Conservation (phyloP, 768 basidiomycete genomes). For the Naganishia vishniacii region DNA sequence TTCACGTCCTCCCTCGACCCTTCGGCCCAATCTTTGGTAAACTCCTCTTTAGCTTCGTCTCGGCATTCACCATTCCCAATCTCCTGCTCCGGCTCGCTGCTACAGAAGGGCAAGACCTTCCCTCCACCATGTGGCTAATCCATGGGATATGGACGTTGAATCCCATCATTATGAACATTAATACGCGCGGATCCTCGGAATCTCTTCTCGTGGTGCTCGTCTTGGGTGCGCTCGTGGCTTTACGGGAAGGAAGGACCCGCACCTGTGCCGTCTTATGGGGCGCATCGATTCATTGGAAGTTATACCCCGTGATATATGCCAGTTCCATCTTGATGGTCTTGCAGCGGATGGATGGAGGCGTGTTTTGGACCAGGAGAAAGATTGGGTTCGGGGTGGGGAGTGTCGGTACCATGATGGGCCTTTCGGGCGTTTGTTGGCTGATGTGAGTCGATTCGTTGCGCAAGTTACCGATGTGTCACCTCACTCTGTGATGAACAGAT, state of each 20-base stretch:
- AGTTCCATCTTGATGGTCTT: constrained; percentile 61
- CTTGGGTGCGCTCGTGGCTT: constrained; percentile 60
- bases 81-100: neutral
- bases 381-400: constrained; percentile 67
- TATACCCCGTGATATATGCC: constrained; percentile 89
- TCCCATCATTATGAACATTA: constrained; percentile 91
- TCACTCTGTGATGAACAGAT: constrained; percentile 46
- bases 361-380: constrained; percentile 47
- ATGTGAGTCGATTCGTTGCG: constrained; percentile 56
- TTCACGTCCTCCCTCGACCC: constrained; percentile 61
- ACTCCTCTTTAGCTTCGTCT: constrained; percentile 75
- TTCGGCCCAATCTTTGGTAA: constrained; percentile 75
- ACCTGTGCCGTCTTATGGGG: constrained; percentile 69
- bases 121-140: constrained; percentile 28
- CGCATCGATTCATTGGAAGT: constrained; percentile 88
- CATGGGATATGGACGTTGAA: constrained; percentile 71
- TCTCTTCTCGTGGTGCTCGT: constrained; percentile 75
- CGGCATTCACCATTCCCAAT: constrained; percentile 54
- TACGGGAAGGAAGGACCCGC: constrained; percentile 58
- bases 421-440: constrained; percentile 64
- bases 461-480: neutral
- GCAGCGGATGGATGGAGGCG: constrained; percentile 30
- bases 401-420: constrained; percentile 60
- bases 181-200: constrained; percentile 93
- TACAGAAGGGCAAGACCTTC: neutral